phyloP scores from a whole-genome alignment of 148 eudicot genomes.

The Cornus suecica region DNA sequence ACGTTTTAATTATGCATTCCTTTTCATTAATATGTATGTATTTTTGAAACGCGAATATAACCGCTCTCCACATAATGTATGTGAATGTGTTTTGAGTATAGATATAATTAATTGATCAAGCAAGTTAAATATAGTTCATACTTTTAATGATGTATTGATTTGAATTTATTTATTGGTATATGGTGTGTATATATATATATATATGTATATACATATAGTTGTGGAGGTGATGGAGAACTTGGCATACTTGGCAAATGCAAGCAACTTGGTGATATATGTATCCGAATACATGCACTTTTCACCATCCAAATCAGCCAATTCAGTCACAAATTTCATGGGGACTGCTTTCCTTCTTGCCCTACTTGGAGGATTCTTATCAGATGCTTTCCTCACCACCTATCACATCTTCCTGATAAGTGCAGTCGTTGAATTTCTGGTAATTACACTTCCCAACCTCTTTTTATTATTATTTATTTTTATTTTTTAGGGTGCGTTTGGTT shows the following conservation, averaged over 20 bases:
- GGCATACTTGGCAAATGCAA: slow-evolving; percentile 78
- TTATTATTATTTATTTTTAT: too few species aligned
- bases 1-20: too few species aligned
- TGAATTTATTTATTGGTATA: too few species aligned
- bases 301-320: slow-evolving; percentile 47
- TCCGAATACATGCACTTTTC: slow-evolving; percentile 61
- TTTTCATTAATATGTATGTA: too few species aligned
- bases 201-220: slow-evolving; percentile 18
- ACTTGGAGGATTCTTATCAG: slow-evolving; percentile 73
- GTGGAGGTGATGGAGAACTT: slow-evolving; percentile 73
- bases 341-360: slow-evolving; percentile 74
- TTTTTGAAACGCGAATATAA: too few species aligned
- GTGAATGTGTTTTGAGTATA: too few species aligned
- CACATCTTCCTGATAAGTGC: slow-evolving; percentile 54
- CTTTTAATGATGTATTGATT: too few species aligned
- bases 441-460: background rate
- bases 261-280: slow-evolving; percentile 68
- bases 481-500: background rate
- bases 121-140: too few species aligned
- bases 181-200: background rate
- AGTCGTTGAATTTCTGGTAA: slow-evolving; percentile 55
- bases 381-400: slow-evolving; percentile 62
- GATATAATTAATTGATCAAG: too few species aligned
- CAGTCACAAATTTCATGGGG: slow-evolving; percentile 83
- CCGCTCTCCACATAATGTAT: too few species aligned